Evolutionary conservation across 2,329 filamentous ascomycete species (phyloP), one percentile per base, ranked within the genome.

Genomic region (Aspergillus nomiae): DNA sequence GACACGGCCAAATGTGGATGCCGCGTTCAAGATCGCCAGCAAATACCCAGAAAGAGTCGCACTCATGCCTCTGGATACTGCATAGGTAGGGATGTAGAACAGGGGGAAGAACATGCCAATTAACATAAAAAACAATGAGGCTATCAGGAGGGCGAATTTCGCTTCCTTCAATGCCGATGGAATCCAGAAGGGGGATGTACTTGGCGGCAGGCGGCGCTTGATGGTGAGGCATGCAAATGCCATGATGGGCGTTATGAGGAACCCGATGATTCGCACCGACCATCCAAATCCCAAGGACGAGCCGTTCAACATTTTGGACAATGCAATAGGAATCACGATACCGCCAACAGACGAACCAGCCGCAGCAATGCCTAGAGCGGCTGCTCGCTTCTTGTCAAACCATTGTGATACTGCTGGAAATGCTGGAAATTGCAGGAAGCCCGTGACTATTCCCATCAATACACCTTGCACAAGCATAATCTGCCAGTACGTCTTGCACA

Each of bases 401-500:
- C 78, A 83, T 24, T 83, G 81, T 1, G 79, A 77, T 0, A 84
- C 75, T 0, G 80, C 77, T 0, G 81, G 80, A 30, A 85, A 72
- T 0, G 81, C 77, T 0, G 85, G 83, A 1, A 82, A 74, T 12
- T 78, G 74, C 4, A 84, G 67, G 1, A 85, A 71, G 0, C 79
- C 80, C 65, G 78, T 80, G 4, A 54, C 24, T 2, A 70, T 41
- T 11, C 71, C 70, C 8, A 65, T 57, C 2, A 71, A 48, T 10
- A 72, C 56, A 1, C 68, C 72, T 56, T 76, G 70, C 2, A 67
- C 71, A 3, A 77, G 71, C 36, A 86, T 74, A 67, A 85, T 82
- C 36, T 86, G 84, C 66, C 82, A 86, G 70, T 85, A 86, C 59
- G 83, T 65, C 0, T 77, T 83, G 56, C 80, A 87, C 62, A 90